Evolutionary conservation across 1,139 yeast species (phyloP).

Genomic region (Candida pseudoviswanathii): DNA sequence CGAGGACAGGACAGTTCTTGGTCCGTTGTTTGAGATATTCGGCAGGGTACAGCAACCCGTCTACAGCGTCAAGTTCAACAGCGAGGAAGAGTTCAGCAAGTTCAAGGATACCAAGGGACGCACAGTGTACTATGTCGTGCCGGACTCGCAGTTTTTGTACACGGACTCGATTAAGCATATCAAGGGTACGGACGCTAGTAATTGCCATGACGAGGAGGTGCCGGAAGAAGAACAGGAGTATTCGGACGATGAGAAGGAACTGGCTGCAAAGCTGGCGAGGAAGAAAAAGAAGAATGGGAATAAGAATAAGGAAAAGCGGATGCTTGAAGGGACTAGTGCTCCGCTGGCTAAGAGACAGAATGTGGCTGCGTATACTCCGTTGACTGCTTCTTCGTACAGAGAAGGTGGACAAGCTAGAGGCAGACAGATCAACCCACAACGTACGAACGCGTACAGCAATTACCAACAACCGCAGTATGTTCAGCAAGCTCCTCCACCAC

Average conservation of each 20-base stretch:
- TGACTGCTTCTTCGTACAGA: constrained; percentile 2
- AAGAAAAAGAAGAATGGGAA: constrained; percentile 55
- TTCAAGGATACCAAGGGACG: constrained; percentile 54
- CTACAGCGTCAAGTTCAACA: constrained; percentile 71
- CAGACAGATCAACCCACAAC: constrained; percentile 13
- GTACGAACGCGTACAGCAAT: background rate
- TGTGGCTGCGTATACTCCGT: constrained; percentile 15
- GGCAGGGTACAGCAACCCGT: constrained; percentile 88
- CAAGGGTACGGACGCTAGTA: constrained; percentile 94
- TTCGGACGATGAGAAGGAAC: constrained; percentile 88
- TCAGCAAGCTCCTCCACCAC: constrained; percentile 3
- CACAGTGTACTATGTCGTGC: constrained; percentile 74
- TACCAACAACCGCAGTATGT: constrained; percentile 3
- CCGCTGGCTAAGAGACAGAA: constrained; percentile 19
- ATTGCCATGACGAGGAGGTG: constrained; percentile 90
- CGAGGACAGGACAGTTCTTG: constrained; percentile 72
- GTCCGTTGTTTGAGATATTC: constrained; percentile 85
- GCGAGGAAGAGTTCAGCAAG: constrained; percentile 49
- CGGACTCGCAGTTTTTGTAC: constrained; percentile 75
- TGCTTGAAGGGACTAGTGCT: constrained; percentile 5
- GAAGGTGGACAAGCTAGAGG: constrained; percentile 5
- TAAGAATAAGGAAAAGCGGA: constrained; percentile 21
- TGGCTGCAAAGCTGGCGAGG: constrained; percentile 56
- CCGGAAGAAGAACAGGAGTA: constrained; percentile 93
- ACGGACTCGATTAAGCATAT: constrained; percentile 69